phyloP scores from a whole-genome alignment of 495 filamentous ascomycete genomes.

The Penicillium arizonense region DNA sequence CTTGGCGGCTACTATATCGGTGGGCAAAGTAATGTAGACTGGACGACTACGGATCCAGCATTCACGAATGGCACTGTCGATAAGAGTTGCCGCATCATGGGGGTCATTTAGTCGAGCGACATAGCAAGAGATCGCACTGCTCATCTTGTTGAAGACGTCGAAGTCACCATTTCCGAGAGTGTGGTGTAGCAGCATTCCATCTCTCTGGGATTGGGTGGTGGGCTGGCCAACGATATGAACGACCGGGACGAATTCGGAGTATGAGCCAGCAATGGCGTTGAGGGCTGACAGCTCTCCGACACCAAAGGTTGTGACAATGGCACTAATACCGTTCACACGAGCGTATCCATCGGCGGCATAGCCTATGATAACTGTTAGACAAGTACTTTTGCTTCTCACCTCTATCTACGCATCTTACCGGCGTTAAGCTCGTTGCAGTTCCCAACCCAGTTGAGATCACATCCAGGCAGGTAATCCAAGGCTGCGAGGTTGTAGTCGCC shows the following conservation, averaged over 20 bases:
- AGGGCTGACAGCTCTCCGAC: slow-evolving; percentile 69
- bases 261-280: slow-evolving; percentile 67
- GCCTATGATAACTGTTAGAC: slow-evolving; percentile 34
- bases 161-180: slow-evolving; percentile 91
- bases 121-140: slow-evolving; percentile 64
- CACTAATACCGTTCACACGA: slow-evolving; percentile 63
- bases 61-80: slow-evolving; percentile 77
- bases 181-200: slow-evolving; percentile 78
- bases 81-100: slow-evolving; percentile 64
- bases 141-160: slow-evolving; percentile 82
- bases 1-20: slow-evolving; percentile 79
- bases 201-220: slow-evolving; percentile 45
- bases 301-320: slow-evolving; percentile 66
- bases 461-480: slow-evolving; percentile 61
- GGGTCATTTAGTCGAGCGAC: slow-evolving; percentile 68
- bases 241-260: slow-evolving; percentile 60
- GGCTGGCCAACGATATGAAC: slow-evolving; percentile 67
- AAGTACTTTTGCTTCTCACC: neutral
- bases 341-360: slow-evolving; percentile 76
- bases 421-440: slow-evolving; percentile 70
- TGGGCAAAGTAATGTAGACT: slow-evolving; percentile 84
- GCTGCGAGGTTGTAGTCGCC: slow-evolving; percentile 57
- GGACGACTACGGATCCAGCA: slow-evolving; percentile 74
- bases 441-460: slow-evolving; percentile 63
- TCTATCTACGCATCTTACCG: slow-evolving; percentile 35